These are phyloP conservation scores for Lepiota venenata DNA, from an alignment of 768 basidiomycete genomes.

Conservation along the genomic window DNA sequence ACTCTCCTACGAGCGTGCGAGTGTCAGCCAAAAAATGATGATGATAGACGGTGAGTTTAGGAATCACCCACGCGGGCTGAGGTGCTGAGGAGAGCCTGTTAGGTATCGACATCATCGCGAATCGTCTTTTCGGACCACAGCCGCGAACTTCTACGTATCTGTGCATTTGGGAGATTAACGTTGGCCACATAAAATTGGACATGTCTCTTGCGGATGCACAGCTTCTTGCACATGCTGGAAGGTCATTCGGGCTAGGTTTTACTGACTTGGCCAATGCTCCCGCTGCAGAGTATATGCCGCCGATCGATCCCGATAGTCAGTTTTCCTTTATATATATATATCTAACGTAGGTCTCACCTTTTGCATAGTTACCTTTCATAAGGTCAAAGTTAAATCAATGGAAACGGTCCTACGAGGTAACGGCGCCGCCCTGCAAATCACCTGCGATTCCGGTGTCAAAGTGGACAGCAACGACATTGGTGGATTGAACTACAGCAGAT, in stretches of 20 bases:
- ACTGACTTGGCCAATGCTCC: slow-evolving; percentile 79
- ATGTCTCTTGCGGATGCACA: slow-evolving; percentile 52
- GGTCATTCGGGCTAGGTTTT: slow-evolving; percentile 67
- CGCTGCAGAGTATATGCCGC: slow-evolving; percentile 58
- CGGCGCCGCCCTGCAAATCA: slow-evolving; percentile 49
- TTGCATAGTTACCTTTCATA: slow-evolving; percentile 77
- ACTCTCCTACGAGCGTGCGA: slow-evolving; percentile 9
- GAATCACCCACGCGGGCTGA: neutral
- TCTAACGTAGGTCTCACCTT: slow-evolving; percentile 7
- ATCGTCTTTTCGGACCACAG: slow-evolving; percentile 87
- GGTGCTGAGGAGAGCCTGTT: slow-evolving; percentile 2
- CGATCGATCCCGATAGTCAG: slow-evolving; percentile 77
- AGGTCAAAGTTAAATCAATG: slow-evolving; percentile 51
- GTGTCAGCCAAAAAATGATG: slow-evolving; percentile 30
- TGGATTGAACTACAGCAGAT: slow-evolving; percentile 60
- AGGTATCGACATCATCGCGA: slow-evolving; percentile 78
- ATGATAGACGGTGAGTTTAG: slow-evolving; percentile 42
- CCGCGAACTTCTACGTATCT: slow-evolving; percentile 84
- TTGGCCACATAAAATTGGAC: slow-evolving; percentile 60
- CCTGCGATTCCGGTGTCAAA: slow-evolving; percentile 55
- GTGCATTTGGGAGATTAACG: slow-evolving; percentile 88
- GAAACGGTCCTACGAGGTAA: slow-evolving; percentile 56
- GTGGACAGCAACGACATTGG: slow-evolving; percentile 77
- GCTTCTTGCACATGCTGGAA: slow-evolving; percentile 47
- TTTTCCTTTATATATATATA: neutral